Conservation (phyloP, 169 alveolate species). For the Cryptosporidium sp. region DNA sequence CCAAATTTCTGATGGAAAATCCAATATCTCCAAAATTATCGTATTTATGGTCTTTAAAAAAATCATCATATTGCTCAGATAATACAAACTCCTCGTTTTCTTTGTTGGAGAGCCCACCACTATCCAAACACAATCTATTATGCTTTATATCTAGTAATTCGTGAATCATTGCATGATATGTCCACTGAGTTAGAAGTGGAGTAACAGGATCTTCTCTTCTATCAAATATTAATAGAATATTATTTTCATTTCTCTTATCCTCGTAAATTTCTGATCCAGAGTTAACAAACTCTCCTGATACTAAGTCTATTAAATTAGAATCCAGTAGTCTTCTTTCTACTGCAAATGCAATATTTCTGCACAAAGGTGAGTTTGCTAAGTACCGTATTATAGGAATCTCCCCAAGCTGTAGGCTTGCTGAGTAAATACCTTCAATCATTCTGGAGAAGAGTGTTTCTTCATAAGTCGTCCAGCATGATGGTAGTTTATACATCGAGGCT, state of each 20-base stretch:
- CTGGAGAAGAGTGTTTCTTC: slow-evolving; percentile 75
- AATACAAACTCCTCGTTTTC: slow-evolving; percentile 85
- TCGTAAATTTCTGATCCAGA: slow-evolving; percentile 15
- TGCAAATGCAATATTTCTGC: slow-evolving; percentile 82
- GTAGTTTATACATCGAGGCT: slow-evolving; percentile 65
- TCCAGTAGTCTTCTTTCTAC: slow-evolving; percentile 82
- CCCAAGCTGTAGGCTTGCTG: slow-evolving; percentile 81
- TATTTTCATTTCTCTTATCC: slow-evolving; percentile 65
- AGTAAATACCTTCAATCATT: slow-evolving; percentile 84
- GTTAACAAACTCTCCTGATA: slow-evolving; percentile 76
- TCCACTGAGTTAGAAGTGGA: slow-evolving; percentile 96
- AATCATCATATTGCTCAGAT: slow-evolving; percentile 90
- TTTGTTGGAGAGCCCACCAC: slow-evolving; percentile 70
- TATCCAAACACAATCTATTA: slow-evolving; percentile 87
- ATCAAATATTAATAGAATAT: slow-evolving; percentile 89
- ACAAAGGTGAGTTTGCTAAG: slow-evolving; percentile 79
- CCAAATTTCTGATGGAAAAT: slow-evolving; percentile 86
- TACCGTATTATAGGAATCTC: slow-evolving; percentile 85
- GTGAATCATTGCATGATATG: slow-evolving; percentile 97
- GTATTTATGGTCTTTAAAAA: slow-evolving; percentile 89
- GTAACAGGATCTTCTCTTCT: slow-evolving; percentile 97
- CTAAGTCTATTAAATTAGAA: slow-evolving; percentile 80
- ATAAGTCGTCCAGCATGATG: slow-evolving; percentile 65
- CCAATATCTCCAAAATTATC: slow-evolving; percentile 95
- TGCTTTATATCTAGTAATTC: slow-evolving; percentile 91